phyloP scores from a whole-genome alignment of 2,329 filamentous ascomycete genomes.

The Kalmusia sp. region DNA sequence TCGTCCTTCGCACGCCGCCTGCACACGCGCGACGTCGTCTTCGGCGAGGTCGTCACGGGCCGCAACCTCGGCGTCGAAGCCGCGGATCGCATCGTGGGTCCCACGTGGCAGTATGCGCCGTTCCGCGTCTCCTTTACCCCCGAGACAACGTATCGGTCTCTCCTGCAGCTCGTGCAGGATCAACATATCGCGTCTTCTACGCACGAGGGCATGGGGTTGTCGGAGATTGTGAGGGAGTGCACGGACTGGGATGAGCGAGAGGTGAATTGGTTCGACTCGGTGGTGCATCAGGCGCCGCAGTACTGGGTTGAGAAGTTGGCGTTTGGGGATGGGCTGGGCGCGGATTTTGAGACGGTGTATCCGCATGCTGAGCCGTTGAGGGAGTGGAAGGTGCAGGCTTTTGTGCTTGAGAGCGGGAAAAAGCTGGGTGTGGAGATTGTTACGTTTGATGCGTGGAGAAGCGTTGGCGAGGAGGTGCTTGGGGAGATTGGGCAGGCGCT shows the following conservation, averaged over 20 bases:
- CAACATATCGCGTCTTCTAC: conserved; percentile 42
- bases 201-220: conserved; percentile 47
- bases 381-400: conserved; percentile 68
- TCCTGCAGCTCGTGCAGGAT: conserved; percentile 44
- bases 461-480: conserved; percentile 59
- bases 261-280: conserved; percentile 44
- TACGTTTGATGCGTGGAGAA: conserved; percentile 64
- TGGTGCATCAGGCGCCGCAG: conserved; percentile 48
- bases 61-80: conserved; percentile 65
- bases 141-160: conserved; percentile 50
- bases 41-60: conserved; percentile 71
- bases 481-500: conserved; percentile 48
- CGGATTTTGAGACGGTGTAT: conserved; percentile 63
- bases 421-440: conserved; percentile 65
- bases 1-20: conserved; percentile 66
- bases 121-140: conserved; percentile 64
- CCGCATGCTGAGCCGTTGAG: conserved; percentile 51
- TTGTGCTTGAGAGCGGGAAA: conserved; percentile 56
- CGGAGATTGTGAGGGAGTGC: conserved; percentile 43
- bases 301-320: conserved; percentile 65
- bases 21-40: conserved; percentile 63
- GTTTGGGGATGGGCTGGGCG: conserved; percentile 46
- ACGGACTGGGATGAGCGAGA: conserved; percentile 37
- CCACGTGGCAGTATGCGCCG: conserved; percentile 72
- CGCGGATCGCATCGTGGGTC: conserved; percentile 66